Evolutionary conservation across 2,329 filamentous ascomycete species (phyloP).

Genomic region (Fusarium denticulatum): DNA sequence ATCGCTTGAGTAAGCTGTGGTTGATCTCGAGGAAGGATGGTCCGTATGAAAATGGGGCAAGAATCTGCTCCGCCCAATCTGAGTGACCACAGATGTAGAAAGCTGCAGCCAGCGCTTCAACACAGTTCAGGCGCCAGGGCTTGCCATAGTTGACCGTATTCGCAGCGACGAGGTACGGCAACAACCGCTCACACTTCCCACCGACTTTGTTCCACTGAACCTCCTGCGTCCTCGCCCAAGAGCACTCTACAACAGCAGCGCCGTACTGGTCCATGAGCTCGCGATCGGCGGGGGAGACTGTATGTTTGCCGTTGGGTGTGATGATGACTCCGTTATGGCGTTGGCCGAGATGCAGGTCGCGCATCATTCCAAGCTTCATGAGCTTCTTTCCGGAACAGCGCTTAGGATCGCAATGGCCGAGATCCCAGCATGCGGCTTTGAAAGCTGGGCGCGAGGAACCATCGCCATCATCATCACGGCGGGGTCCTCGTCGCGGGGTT

Average conservation of each 20-base stretch:
- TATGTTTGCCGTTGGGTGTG: constrained; percentile 89
- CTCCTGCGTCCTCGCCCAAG: constrained; percentile 92
- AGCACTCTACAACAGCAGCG: constrained; percentile 95
- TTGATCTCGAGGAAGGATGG: constrained; percentile 93
- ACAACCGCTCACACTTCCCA: constrained; percentile 87
- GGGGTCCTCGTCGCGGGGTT: constrained; percentile 63
- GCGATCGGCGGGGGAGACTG: constrained; percentile 84
- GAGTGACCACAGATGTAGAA: constrained; percentile 92
- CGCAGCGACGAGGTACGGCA: constrained; percentile 95
- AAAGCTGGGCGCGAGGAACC: constrained; percentile 63
- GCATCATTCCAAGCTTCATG: constrained; percentile 92
- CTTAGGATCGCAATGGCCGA: constrained; percentile 97
- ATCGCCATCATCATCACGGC: constrained; percentile 53
- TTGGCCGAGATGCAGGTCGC: constrained; percentile 89
- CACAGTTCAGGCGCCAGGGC: constrained; percentile 94
- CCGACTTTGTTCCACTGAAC: constrained; percentile 92
- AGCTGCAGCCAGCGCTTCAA: constrained; percentile 90
- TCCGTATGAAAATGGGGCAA: constrained; percentile 89
- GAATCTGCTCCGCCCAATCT: constrained; percentile 88
- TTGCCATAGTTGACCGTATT: constrained; percentile 98
- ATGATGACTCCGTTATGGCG: constrained; percentile 93
- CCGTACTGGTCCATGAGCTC: constrained; percentile 87
- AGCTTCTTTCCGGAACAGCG: constrained; percentile 95
- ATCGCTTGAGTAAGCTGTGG: constrained; percentile 79
- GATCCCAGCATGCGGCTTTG: constrained; percentile 97